These are phyloP conservation scores for Westerdykella ornata DNA, from an alignment of 2,329 filamentous ascomycete genomes.

Conservation along the genomic window DNA sequence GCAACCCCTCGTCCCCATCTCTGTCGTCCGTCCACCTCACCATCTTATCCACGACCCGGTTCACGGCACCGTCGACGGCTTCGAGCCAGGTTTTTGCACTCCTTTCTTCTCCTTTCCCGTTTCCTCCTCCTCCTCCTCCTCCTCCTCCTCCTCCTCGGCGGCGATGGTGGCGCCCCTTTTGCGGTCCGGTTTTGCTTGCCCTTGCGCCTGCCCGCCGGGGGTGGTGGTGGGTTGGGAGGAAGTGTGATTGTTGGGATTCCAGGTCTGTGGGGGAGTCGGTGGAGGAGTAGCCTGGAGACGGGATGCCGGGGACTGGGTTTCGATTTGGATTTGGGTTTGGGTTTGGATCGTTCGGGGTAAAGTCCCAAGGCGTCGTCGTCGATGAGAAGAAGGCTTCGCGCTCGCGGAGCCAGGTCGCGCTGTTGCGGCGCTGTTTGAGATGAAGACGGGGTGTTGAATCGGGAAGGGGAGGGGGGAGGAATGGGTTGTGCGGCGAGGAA, in stretches of 20 bases:
- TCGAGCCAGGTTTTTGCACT: conserved; percentile 13
- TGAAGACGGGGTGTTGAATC: neutral
- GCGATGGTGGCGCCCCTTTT: neutral
- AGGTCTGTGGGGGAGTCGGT: too few species aligned
- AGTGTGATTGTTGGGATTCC: too few species aligned
- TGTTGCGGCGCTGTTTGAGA: conserved; percentile 1
- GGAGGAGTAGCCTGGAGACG: too few species aligned
- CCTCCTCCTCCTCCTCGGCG: neutral
- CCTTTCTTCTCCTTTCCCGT: neutral
- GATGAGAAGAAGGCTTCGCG: conserved; percentile 9
- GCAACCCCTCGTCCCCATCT: conserved; percentile 7
- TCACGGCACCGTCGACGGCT: conserved; percentile 19
- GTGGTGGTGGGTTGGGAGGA: too few species aligned
- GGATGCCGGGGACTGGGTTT: too few species aligned
- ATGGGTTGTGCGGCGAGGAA: neutral
- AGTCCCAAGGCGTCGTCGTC: neutral
- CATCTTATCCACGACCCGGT: conserved; percentile 12
- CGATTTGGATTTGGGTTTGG: too few species aligned
- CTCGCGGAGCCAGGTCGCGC: conserved; percentile 7
- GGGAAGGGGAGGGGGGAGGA: neutral
- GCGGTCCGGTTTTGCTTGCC: too few species aligned
- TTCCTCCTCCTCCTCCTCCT: neutral
- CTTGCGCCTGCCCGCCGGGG: too few species aligned
- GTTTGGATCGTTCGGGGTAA: too few species aligned
- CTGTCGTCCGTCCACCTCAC: conserved; percentile 22